phyloP scores from a whole-genome alignment of 2,329 filamentous ascomycete genomes.

The Cordyceps cateniannulata region DNA sequence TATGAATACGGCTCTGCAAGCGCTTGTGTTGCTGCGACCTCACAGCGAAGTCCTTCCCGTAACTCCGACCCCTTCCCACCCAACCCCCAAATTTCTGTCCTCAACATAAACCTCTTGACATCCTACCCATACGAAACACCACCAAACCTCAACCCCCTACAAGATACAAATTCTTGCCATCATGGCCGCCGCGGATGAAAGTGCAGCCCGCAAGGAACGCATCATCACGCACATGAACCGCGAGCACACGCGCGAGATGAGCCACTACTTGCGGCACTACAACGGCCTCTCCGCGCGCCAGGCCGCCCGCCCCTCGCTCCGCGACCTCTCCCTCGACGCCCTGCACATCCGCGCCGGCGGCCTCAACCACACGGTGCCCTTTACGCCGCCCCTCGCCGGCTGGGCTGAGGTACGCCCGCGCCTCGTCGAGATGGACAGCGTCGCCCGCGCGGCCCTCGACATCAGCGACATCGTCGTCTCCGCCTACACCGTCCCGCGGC shows the following conservation, averaged over 20 bases:
- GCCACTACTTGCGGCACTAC: conserved; percentile 72
- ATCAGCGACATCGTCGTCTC: conserved; percentile 42
- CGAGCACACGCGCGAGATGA: conserved; percentile 69
- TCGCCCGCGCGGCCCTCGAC: conserved; percentile 51
- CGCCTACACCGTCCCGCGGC: conserved; percentile 34
- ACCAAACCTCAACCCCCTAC: background rate
- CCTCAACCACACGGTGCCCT: conserved; percentile 45
- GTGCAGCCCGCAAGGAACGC: conserved; percentile 27
- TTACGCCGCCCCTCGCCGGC: conserved; percentile 64
- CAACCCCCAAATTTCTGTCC: no score
- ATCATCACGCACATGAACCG: conserved; percentile 78
- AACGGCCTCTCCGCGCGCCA: conserved; percentile 47
- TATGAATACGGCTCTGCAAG: no score
- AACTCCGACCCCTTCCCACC: no score
- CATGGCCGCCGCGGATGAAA: conserved; percentile 13
- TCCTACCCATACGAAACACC: background rate
- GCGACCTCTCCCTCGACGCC: conserved; percentile 12
- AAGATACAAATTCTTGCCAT: no score
- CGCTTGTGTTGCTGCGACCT: no score
- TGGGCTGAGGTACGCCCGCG: conserved; percentile 63
- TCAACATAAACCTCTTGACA: background rate
- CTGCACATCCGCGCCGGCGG: conserved; percentile 19
- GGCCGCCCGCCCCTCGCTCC: conserved; percentile 44
- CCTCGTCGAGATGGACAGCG: conserved; percentile 63
- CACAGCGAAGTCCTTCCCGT: no score